Base-by-base conservation (phyloP, 2,329 filamentous ascomycete species). In the Harringtonia aguacate region DNA sequence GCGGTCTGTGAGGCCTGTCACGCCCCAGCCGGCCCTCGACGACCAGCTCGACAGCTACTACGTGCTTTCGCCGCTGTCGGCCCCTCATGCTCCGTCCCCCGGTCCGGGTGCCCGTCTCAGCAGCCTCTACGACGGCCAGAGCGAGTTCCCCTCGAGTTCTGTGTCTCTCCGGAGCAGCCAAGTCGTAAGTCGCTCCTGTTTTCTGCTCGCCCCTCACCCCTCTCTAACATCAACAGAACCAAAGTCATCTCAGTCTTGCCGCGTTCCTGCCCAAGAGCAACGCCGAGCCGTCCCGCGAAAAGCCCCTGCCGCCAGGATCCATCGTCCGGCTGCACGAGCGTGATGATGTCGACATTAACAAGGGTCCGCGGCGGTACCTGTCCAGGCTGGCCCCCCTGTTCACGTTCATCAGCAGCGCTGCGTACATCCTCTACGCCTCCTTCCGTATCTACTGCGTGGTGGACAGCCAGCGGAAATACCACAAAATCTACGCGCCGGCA, bases 371-470 rank as follows among this genome's bases (percentile, higher is more conserved):
- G 49, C 59, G 66, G 8, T 50, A 62, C 27, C 46, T 68, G 8
- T 65, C 58, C 48, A 53, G 51, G 14, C 45, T 65, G 15, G 58
- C 61, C 6, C 66, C 66, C 1, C 24, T 66, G n/a, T 45, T 69
- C 40, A 67, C 61, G n/a, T 37, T 69, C 15, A 30, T 58, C 43
- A 66, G 62, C 52, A 66, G 58, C 7, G 50, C 52, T 17, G 35
- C 67, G 14, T 50, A 52, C 55, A 18, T 69, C 8, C 43, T 56
- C 47, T 78, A 78, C 48, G 67, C 77, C 14, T 63, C 53, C n/a
- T 59, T 72, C 46, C 70, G 74, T 36, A 67, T 78, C 36, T 61
- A 62, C 46, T 77, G 73, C 52, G 68, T 76, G 40, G 56, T 74
- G 17, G 60, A 61, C 41, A 70, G 73, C 3, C 72, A 78, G 51